Conservation (phyloP, 352 stramenopile species). For the Elongisporangium prolatum region DNA sequence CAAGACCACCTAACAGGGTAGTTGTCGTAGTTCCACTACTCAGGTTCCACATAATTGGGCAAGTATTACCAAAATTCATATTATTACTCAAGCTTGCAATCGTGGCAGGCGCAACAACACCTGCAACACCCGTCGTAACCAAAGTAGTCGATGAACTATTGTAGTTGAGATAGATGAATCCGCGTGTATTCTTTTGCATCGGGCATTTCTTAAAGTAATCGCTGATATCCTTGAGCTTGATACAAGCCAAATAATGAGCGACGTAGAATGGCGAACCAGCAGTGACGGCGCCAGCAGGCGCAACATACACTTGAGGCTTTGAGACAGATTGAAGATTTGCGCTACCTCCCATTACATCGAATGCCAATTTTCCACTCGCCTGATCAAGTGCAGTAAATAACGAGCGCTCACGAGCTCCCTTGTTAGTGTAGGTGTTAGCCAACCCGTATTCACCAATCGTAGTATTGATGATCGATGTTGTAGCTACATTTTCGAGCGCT, state of each 20-base stretch:
- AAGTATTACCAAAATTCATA: conserved; percentile 8
- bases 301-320: conserved; percentile 8
- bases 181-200: conserved; percentile 6
- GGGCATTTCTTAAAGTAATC: conserved; percentile 15
- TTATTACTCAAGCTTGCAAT: neutral
- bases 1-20: neutral
- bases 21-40: neutral
- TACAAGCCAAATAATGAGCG: conserved; percentile 6
- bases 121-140: neutral
- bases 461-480: conserved; percentile 4
- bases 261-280: conserved; percentile 5
- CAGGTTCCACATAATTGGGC: conserved; percentile 6
- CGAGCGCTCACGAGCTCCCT: conserved; percentile 5
- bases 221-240: conserved; percentile 6
- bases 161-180: conserved; percentile 12
- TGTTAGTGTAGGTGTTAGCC: conserved; percentile 7
- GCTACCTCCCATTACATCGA: conserved; percentile 11
- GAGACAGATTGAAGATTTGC: conserved; percentile 9
- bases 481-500: neutral
- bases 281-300: conserved; percentile 6
- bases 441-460: conserved; percentile 8
- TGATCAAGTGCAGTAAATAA: conserved; percentile 11
- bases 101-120: neutral
- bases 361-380: conserved; percentile 7
- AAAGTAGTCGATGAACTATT: conserved; percentile 5